Conservation (phyloP, 2,329 filamentous ascomycete species). For the Cladosporium austrohemisphaericum region DNA sequence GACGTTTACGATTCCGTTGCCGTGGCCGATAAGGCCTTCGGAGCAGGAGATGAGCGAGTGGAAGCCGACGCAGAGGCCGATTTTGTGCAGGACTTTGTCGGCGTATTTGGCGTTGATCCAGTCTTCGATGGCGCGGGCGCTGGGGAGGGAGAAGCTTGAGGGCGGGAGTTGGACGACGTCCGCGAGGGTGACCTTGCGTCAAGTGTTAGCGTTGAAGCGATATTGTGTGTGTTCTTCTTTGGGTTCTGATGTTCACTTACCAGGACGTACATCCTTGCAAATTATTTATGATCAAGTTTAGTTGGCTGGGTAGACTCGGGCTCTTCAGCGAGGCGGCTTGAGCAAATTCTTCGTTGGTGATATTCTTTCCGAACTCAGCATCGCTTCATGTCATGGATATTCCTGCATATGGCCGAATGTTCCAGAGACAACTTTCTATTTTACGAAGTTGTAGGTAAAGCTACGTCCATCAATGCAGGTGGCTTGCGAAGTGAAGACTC, state of each 20-base stretch:
- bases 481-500: conserved; percentile 6
- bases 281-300: background rate
- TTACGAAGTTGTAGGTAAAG: too few relatives aligned
- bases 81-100: conserved; percentile 91
- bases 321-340: conserved; percentile 8
- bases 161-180: conserved; percentile 93
- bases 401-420: too few relatives aligned
- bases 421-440: background rate
- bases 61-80: conserved; percentile 88
- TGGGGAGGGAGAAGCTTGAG: conserved; percentile 80
- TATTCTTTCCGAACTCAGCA: background rate
- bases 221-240: background rate
- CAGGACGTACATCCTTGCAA: conserved; percentile 36
- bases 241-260: conserved; percentile 27
- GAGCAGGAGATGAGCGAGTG: conserved; percentile 87
- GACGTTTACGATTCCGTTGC: conserved; percentile 86
- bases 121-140: conserved; percentile 83
- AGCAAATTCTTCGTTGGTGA: conserved; percentile 2
- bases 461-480: too few relatives aligned
- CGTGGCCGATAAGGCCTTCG: conserved; percentile 90
- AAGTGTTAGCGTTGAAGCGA: background rate
- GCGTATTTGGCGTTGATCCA: conserved; percentile 96
- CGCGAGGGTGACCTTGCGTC: conserved; percentile 75
- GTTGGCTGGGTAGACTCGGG: too few relatives aligned
- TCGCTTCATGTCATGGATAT: background rate